Evolutionary conservation across 306 rosid genomes (phyloP).

Genomic region (Arachis stenosperma): DNA sequence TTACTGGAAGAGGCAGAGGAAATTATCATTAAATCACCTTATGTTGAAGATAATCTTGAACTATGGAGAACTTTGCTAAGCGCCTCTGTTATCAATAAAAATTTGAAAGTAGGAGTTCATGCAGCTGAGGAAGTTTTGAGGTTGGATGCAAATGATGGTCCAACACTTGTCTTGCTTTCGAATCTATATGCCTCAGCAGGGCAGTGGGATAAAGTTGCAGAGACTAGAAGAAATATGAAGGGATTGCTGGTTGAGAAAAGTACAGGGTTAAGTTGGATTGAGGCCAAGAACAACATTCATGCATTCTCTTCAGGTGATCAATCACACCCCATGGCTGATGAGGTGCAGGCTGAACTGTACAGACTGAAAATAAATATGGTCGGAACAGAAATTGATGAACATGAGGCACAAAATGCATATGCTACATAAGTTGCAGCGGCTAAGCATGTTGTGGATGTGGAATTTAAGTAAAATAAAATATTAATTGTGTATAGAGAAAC

Average conservation of each 20-base stretch:
- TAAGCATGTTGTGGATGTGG: conserved; percentile 9
- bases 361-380: conserved; percentile 64
- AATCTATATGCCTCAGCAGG: conserved; percentile 72
- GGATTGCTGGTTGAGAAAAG: conserved; percentile 55
- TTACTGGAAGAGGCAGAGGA: conserved; percentile 71
- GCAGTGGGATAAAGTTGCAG: conserved; percentile 65
- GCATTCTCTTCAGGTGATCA: conserved; percentile 69
- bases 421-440: conserved; percentile 31
- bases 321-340: conserved; percentile 55
- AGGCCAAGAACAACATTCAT: conserved; percentile 59
- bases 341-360: conserved; percentile 58
- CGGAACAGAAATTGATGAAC: conserved; percentile 47
- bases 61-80: conserved; percentile 84
- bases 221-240: conserved; percentile 65
- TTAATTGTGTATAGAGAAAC: not conserved
- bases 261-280: conserved; percentile 87
- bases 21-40: conserved; percentile 64
- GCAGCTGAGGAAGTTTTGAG: conserved; percentile 66
- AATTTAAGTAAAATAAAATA: not conserved
- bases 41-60: conserved; percentile 52
- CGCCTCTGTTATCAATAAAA: conserved; percentile 63
- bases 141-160: conserved; percentile 65
- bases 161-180: conserved; percentile 71
- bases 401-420: conserved; percentile 33
- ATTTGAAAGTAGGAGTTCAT: conserved; percentile 67